These are phyloP conservation scores for Allium fistulosum DNA, from an alignment of 106 monocot genomes.

Conservation along the genomic window DNA sequence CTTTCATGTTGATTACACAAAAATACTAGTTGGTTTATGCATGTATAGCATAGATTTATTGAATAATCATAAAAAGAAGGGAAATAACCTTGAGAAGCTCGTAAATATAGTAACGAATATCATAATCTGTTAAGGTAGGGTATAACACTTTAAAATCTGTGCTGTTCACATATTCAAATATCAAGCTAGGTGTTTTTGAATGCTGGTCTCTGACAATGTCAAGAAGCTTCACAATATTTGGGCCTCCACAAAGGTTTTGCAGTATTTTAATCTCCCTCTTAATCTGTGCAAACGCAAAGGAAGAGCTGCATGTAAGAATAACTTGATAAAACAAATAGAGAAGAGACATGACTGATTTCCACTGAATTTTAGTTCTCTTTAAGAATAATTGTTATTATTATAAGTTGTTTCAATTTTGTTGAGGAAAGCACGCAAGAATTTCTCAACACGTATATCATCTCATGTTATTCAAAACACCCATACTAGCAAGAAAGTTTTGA, in stretches of 20 bases:
- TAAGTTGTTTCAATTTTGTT: too few species aligned
- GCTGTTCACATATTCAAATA: slow-evolving; percentile 84
- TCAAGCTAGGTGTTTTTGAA: slow-evolving; percentile 83
- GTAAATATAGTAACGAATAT: slow-evolving; percentile 86
- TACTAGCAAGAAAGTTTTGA: too few species aligned
- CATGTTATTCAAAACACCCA: too few species aligned
- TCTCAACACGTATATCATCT: too few species aligned
- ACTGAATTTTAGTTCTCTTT: too few species aligned
- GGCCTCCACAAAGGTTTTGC: slow-evolving; percentile 89
- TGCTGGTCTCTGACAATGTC: slow-evolving; percentile 87
- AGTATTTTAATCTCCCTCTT: slow-evolving; percentile 91
- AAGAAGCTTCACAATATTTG: slow-evolving; percentile 74
- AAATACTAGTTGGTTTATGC: too few species aligned
- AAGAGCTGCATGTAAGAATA: not conserved
- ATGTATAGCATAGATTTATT: too few species aligned
- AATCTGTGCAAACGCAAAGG: slow-evolving; percentile 35
- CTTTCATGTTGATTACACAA: too few species aligned
- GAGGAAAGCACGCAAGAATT: too few species aligned
- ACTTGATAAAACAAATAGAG: too few species aligned
- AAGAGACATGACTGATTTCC: too few species aligned
- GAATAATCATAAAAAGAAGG: not conserved
- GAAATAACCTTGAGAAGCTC: slow-evolving; percentile 72
- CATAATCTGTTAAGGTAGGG: slow-evolving; percentile 83
- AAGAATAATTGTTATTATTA: too few species aligned
- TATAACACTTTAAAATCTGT: slow-evolving; percentile 82